Base-by-base conservation (phyloP, 1,139 yeast species). In the Spathaspora sp. region DNA sequence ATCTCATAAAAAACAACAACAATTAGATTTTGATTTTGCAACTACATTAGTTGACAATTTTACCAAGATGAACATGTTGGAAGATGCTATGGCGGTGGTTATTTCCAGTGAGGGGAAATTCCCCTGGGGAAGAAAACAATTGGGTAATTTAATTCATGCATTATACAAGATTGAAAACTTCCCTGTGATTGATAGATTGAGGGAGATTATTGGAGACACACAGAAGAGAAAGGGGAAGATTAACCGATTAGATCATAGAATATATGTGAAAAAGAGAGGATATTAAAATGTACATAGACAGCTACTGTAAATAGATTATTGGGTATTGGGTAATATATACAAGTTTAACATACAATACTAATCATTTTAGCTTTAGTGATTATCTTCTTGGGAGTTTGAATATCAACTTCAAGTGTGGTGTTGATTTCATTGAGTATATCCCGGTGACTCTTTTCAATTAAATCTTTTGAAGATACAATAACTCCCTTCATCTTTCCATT, bases 41-140 rank as follows among this genome's bases (percentile, higher is more conserved):
- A 65, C 76, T 34, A 70, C 77, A 10, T 82, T 87, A 85, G 78
- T 86, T 2, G 64, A 69, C 7, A 65, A 81, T 18, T 71, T 85
- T 47, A 72, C 82, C 0, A 67, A 69, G 11, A 67, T 81, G 60
- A 77, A 80, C 7, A 65, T 80, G 43, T 67, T 82, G 10, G 77
- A 80, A 11, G 96, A 89, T 59, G 96, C 96, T 0, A 66, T 85
- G 48, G 82, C 83, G 23, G 70, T 89, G 27, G 76, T 89, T 24
- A 15, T 80, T 44, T 81, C 93, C 42, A 83, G 96, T 0, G 79
- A 80, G 51, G 80, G 78, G 41, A 83, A 82, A 55, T 87, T 88
- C 62, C 70, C 75, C 34, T 90, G 97, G 97, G 76, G 77, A 1
- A 82, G 83, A 73, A 69, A 70, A 42, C 78, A 80, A 55, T 65